Conservation (phyloP, 2,329 filamentous ascomycete species). For the Hysterium pulicare region DNA sequence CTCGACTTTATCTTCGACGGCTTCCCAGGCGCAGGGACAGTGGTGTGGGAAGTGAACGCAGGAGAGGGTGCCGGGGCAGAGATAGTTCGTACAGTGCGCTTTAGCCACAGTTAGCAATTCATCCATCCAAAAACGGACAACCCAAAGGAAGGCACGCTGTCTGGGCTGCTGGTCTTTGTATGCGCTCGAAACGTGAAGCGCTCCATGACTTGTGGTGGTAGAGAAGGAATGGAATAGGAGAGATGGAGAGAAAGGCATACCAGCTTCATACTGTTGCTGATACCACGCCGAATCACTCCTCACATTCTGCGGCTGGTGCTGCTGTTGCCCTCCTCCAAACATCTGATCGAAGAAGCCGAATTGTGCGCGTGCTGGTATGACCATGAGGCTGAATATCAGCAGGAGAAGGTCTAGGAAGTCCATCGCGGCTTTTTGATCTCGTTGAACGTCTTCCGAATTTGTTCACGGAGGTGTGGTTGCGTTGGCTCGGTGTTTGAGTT, state of each 20-base stretch:
- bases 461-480: not conserved
- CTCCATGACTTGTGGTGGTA: not conserved
- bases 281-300: conserved; percentile 83
- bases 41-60: conserved; percentile 97
- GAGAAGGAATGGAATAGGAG: not conserved
- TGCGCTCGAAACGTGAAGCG: not conserved
- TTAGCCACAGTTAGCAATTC: not conserved
- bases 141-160: no score
- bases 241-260: conserved; percentile 43
- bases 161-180: no score
- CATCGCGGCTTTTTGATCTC: conserved; percentile 30
- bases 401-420: conserved; percentile 30
- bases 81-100: conserved; percentile 89
- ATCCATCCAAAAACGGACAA: no score
- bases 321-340: conserved; percentile 66
- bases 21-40: conserved; percentile 81
- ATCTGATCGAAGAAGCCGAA: conserved; percentile 99
- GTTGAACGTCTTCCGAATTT: no score
- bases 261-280: conserved; percentile 63
- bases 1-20: conserved; percentile 65
- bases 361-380: conserved; percentile 68
- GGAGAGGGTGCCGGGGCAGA: conserved; percentile 89
- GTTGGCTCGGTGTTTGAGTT: not conserved
- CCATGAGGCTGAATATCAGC: conserved; percentile 46
- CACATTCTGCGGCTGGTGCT: conserved; percentile 69